A percentile compares a stretch with the other conserved stretches of the same genome.
Evolutionary conservation across 345 rosid genomes (phyloP).

Genomic region (Sapria himalayana): DNA sequence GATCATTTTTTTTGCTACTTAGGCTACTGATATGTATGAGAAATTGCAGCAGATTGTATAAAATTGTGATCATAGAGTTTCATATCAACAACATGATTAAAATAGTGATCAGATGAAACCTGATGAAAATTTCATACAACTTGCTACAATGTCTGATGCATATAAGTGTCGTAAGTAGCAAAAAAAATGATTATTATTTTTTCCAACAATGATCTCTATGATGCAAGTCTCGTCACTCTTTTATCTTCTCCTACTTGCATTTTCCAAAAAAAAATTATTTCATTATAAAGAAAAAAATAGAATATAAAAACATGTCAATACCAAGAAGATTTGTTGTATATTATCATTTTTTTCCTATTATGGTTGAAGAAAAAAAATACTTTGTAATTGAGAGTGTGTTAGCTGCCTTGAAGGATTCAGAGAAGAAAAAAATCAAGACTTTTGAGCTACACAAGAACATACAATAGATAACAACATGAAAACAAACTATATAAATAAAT

Average conservation of each 20-base stretch:
- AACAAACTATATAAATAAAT: neutral
- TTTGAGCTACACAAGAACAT: constrained; percentile 52
- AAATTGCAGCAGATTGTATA: constrained; percentile 53
- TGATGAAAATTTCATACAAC: too few relatives aligned
- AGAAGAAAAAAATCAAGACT: constrained; percentile 37
- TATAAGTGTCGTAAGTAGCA: constrained; percentile 56
- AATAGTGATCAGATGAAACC: too few relatives aligned
- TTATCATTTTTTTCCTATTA: too few relatives aligned
- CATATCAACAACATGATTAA: too few relatives aligned
- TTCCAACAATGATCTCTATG: constrained; percentile 31
- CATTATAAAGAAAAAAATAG: too few relatives aligned
- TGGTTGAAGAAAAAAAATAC: too few relatives aligned
- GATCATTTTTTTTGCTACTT: constrained; percentile 85
- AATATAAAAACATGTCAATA: too few relatives aligned
- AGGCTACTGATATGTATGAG: constrained; percentile 44
- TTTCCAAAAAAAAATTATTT: constrained; percentile 17
- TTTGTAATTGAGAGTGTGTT: constrained; percentile 36
- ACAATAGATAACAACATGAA: neutral
- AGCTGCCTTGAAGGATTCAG: constrained; percentile 40
- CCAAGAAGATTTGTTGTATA: too few relatives aligned
- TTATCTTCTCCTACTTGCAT: constrained; percentile 55
- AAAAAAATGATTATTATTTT: constrained; percentile 63
- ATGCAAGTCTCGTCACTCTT: constrained; percentile 53
- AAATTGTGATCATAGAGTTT: too few relatives aligned
- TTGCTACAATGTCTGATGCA: constrained; percentile 49